Evolutionary conservation across 352 stramenopile genomes (phyloP), one percentile per base, ranked within the genome.

Genomic region (Globisporangium emineosum): DNA sequence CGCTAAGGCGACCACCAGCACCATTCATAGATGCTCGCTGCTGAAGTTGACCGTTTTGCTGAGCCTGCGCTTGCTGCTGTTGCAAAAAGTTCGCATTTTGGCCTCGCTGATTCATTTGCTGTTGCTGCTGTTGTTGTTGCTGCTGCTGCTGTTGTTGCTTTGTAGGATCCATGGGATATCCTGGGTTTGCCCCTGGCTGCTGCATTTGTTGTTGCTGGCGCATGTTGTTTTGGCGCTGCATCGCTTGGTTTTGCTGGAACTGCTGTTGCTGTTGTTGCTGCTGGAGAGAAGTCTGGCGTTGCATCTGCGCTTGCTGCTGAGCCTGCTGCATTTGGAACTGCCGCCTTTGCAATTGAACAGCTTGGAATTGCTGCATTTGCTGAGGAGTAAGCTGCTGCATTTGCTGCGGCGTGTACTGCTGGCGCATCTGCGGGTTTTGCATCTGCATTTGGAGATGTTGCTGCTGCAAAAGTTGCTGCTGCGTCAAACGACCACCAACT

Each of bases 351-450:
- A 78, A 66, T 49, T 81, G 74, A 32, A 53, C 68, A 5, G 51
- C 63, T 52, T 73, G 64, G 37, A 66, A 65, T 25, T 77, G 70
- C 32, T 73, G 57, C 55, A 64, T 62, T 30, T 76, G 70, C 32
- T 67, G 66, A 21, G 60, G 67, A 21, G 75, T 74, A 35, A 87
- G 88, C 65, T 93, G 86, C 68, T 93, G 83, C 66, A 92, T 66
- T 49, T 94, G 85, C 68, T 95, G 83, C 9, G 80, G 83, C 5
- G 83, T 90, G 23, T 92, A 83, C 65, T 92, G 84, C 65, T 92
- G 84, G 1, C 81, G 79, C 74, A 91, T 88, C 59, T 92, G 83
- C 9, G 82, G 81, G 60, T 93, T 93, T 91, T 81, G 66, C 89
- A 79, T 66, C 88, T 72, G 61, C 61, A 90, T 89, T 51, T 93